Evolutionary conservation across 768 basidiomycete species (phyloP), one percentile per base, ranked within the genome.

Genomic region (Trametes sanguinea): DNA sequence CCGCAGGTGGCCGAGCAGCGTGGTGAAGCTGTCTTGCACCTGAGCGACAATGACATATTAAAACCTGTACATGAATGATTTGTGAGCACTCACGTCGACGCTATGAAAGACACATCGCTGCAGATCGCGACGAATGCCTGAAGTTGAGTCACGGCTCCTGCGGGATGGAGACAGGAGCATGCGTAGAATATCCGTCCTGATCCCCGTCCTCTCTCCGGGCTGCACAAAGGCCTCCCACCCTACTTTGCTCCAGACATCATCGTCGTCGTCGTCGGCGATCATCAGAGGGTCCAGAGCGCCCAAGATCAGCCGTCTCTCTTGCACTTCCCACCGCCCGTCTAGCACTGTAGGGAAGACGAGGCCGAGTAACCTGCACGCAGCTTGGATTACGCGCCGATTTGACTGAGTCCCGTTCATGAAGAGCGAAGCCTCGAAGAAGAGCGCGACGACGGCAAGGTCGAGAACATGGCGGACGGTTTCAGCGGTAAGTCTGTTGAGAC

Each of bases 401-500:
- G 82, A 73, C 29, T 80, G 76, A 2, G 79, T 84, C 14, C 90
- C 91, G 58, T 91, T 94, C 54, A 86, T 66, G 7, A 80, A 69
- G 6, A 94, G 80, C 1, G 84, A 66, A 3, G 84, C 82, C 71
- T 94, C 89, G 67, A 92, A 95, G 39, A 78, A 77, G 2, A 97
- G 74, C 2, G 87, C 83, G 1, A 78, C 76, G 7, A 92, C 78
- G 5, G 86, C 84, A 33, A 88, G 73, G 70, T 98, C 94, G 55
- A 97, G 68, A 4, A 83, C 78, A 33, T 81, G 79, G 22, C 93
- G 85, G 4, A 87, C 80, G 48, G 78, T 80, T 70, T 92, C 92
- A 0, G 83, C 84, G 6, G 83, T 84, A 27, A 80, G 78, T 60
- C 77, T 77, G 11, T 67, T 63, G 33, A 65, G 66, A 8, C 58